These are phyloP conservation scores for Lavandula angustifolia DNA, from an alignment of 257 asterid species.

Conservation along the genomic window DNA sequence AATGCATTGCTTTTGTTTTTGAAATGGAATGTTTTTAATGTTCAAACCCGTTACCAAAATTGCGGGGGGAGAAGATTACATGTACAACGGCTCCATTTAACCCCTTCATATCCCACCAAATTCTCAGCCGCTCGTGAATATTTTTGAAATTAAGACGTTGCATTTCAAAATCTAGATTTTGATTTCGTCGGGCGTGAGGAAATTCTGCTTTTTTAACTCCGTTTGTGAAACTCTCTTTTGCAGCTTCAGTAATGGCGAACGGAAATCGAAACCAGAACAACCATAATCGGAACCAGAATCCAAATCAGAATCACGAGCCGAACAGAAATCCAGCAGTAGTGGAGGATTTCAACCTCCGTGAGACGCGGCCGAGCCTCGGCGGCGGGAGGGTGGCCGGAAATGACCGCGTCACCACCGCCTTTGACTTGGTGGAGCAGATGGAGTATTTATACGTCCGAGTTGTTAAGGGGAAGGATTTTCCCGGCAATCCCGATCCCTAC, in stretches of 20 bases:
- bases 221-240: neutral
- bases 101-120: conserved; percentile 32
- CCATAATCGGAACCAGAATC: conserved; percentile 33
- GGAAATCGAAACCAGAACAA: conserved; percentile 33
- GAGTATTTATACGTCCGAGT: conserved; percentile 68
- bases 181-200: too few species aligned
- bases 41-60: conserved; percentile 40
- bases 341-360: conserved; percentile 68
- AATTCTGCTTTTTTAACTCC: neutral
- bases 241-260: conserved; percentile 22
- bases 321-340: conserved; percentile 19
- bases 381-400: conserved; percentile 66
- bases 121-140: conserved; percentile 38
- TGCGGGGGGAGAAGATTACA: conserved; percentile 30
- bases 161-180: conserved; percentile 14
- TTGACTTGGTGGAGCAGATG: conserved; percentile 90
- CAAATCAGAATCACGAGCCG: conserved; percentile 28
- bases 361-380: conserved; percentile 83
- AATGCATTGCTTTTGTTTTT: too few species aligned
- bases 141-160: conserved; percentile 22
- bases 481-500: conserved; percentile 52
- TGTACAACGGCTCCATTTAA: conserved; percentile 52
- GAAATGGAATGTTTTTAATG: neutral
- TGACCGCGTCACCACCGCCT: conserved; percentile 66
- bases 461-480: conserved; percentile 68